A percentile compares a stretch with the other conserved stretches of the same genome.
Evolutionary conservation across 1,284 basidiomycete species (phyloP).

Genomic region (Malassezia arunalokei): DNA sequence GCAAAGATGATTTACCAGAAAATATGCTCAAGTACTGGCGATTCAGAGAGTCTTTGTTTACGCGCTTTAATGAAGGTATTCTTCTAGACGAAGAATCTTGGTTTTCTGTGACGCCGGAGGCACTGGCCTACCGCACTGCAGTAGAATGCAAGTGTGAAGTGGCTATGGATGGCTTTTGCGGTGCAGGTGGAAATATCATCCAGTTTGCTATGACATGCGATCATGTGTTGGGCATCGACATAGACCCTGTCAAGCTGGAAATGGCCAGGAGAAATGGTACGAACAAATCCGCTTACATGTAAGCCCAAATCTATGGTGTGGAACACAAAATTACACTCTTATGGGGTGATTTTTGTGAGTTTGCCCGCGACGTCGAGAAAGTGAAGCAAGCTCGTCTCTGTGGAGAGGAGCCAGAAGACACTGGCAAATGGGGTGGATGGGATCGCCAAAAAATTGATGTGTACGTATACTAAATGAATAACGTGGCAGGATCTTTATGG

Average conservation of each 20-base stretch:
- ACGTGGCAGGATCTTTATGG: conserved; percentile 2
- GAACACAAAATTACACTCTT: conserved; percentile 87
- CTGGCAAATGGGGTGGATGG: conserved; percentile 19
- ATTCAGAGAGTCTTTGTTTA: conserved; percentile 27
- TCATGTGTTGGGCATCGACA: conserved; percentile 81
- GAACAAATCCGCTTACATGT: background rate
- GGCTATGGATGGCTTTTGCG: conserved; percentile 86
- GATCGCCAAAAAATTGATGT: conserved; percentile 11
- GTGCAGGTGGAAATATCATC: conserved; percentile 93
- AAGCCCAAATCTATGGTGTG: conserved; percentile 69
- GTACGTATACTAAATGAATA: background rate
- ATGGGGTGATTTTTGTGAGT: conserved; percentile 70
- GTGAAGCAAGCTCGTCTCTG: background rate
- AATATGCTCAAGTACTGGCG: conserved; percentile 27
- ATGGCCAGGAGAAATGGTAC: conserved; percentile 71
- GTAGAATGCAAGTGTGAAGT: conserved; percentile 57
- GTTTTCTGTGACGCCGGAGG: conserved; percentile 92
- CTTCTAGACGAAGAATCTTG: conserved; percentile 72
- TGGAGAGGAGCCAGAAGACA: background rate
- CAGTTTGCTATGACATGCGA: conserved; percentile 92
- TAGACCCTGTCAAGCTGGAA: conserved; percentile 65
- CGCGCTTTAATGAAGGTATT: conserved; percentile 28
- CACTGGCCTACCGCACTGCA: conserved; percentile 79
- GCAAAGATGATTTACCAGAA: conserved; percentile 9
- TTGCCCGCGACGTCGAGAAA: conserved; percentile 49